Evolutionary conservation across 768 basidiomycete genomes (phyloP).

Genomic region (Kondoa malvinella): DNA sequence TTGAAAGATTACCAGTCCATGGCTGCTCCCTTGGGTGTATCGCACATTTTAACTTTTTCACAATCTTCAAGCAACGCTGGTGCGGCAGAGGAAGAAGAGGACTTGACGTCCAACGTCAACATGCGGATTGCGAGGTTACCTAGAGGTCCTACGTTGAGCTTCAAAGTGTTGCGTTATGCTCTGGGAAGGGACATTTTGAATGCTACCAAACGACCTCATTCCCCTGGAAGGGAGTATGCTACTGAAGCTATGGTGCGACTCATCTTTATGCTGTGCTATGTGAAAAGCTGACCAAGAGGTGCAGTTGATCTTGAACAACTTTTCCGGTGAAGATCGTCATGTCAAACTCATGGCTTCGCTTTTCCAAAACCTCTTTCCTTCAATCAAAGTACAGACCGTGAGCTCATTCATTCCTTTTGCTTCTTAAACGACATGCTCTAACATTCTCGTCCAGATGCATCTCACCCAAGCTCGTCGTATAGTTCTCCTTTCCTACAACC

Average conservation of each 20-base stretch:
- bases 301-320: constrained; percentile 68
- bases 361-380: constrained; percentile 90
- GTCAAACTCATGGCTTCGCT: constrained; percentile 82
- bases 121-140: constrained; percentile 73
- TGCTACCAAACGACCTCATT: constrained; percentile 48
- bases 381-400: constrained; percentile 44
- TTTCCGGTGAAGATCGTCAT: constrained; percentile 75
- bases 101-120: constrained; percentile 32
- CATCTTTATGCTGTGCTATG: constrained; percentile 7
- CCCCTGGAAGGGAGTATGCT: constrained; percentile 76
- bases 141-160: constrained; percentile 80
- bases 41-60: constrained; percentile 80
- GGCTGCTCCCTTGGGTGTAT: constrained; percentile 74
- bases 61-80: constrained; percentile 42
- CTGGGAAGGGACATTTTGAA: constrained; percentile 66
- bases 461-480: constrained; percentile 83
- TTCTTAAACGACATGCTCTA: background rate
- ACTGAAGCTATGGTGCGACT: constrained; percentile 68
- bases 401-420: background rate
- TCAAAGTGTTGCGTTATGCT: constrained; percentile 81
- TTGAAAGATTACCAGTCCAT: constrained; percentile 86
- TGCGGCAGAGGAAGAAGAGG: constrained; percentile 18
- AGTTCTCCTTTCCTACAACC: constrained; percentile 79
- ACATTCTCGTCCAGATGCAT: constrained; percentile 49
- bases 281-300: background rate